Evolutionary conservation across 2,329 filamentous ascomycete genomes (phyloP), one percentile per base, ranked within the genome.

Genomic region (Fusarium robinianum): DNA sequence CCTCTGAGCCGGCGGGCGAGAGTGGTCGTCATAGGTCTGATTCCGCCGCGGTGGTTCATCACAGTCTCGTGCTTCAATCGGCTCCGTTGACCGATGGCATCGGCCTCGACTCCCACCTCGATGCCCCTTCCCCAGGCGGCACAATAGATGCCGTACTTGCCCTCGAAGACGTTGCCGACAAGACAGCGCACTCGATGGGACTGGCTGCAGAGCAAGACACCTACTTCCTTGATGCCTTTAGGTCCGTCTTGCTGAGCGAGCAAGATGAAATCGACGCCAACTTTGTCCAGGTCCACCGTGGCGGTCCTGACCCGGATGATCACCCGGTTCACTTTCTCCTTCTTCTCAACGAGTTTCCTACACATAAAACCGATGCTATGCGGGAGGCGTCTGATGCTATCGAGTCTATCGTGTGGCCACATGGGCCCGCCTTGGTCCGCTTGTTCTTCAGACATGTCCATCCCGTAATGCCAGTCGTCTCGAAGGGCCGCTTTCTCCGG

Each of bases 371-470:
- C 26, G 46, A 58, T 5, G 68, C 66, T 14, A 69, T 69, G 41
- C 37, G 63, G 21, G 50, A 57, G 10, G 67, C 72, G 5, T 75
- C 74, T 0, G 64, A 72, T 10, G 60, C 58, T 7, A 75, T 76
- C 27, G 74, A 76, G 54, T 55, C 54, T 7, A 65, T 69, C 18
- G 72, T 75, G 2, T 65, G 62, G 45, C 67, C 67, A 4, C 66
- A 73, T 47, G 69, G 67, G 0, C 66, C 69, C 23, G 61, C 63
- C 15, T 64, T 77, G 5, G 63, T 77, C 11, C 67, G 70, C 3
- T 60, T 76, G 2, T 76, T 70, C 57, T 76, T 76, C 51, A 65
- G 64, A 32, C 67, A 74, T 33, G 67, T 77, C 12, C 74, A 76
- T 40, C 69, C 72, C 0, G 65, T 70, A 2, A 65, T 73, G 11